Evolutionary conservation across 768 basidiomycete species (phyloP).

Genomic region (Boletus sensibilis): DNA sequence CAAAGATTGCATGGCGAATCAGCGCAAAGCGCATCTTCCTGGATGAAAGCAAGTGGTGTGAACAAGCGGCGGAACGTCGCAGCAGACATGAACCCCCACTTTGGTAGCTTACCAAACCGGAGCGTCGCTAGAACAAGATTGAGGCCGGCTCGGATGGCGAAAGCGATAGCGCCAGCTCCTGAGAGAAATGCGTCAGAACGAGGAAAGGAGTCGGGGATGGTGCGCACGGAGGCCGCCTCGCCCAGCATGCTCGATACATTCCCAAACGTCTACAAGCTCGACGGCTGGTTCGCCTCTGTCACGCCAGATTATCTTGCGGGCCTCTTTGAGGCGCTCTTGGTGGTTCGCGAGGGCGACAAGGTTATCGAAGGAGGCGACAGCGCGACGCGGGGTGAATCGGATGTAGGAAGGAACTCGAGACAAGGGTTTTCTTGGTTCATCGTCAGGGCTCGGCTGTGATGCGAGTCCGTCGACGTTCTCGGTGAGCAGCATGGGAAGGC

Average conservation of each 20-base stretch:
- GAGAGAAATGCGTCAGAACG: neutral
- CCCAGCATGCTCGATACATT: slow-evolving; percentile 69
- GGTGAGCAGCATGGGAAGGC: slow-evolving; percentile 2
- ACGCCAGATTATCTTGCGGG: slow-evolving; percentile 80
- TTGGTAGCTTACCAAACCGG: slow-evolving; percentile 62
- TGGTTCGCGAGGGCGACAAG: slow-evolving; percentile 82
- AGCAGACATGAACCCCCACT: slow-evolving; percentile 41
- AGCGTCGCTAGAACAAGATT: slow-evolving; percentile 80
- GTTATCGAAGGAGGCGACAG: slow-evolving; percentile 80
- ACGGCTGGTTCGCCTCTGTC: slow-evolving; percentile 75
- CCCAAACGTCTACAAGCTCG: slow-evolving; percentile 59
- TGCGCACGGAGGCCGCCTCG: slow-evolving; percentile 70
- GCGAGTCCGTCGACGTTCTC: slow-evolving; percentile 4
- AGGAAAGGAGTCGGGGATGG: neutral
- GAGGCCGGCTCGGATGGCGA: slow-evolving; percentile 77
- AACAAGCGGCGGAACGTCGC: neutral
- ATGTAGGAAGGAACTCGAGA: slow-evolving; percentile 40
- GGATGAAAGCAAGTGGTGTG: neutral
- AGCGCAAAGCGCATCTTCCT: slow-evolving; percentile 66
- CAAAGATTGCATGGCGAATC: slow-evolving; percentile 81
- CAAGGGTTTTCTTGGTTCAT: neutral
- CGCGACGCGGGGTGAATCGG: slow-evolving; percentile 50
- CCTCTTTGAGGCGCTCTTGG: slow-evolving; percentile 69
- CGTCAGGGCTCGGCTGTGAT: neutral
- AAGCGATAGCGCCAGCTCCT: slow-evolving; percentile 84